These are phyloP conservation scores for Rhizopogon salebrosus DNA, from an alignment of 768 basidiomycete genomes.

Conservation along the genomic window DNA sequence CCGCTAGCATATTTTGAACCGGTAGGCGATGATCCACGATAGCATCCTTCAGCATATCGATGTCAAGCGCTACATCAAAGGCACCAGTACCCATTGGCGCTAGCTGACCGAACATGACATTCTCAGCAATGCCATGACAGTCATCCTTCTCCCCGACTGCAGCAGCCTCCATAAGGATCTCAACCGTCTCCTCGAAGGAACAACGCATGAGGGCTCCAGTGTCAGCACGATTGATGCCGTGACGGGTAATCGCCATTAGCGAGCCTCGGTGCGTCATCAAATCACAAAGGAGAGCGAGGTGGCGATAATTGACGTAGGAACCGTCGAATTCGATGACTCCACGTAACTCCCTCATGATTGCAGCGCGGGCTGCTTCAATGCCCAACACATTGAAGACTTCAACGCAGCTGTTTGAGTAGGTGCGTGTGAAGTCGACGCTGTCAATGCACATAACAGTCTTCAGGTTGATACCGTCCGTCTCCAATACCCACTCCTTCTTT, in stretches of 20 bases:
- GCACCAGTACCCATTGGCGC: conserved; percentile 99
- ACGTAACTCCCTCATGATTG: conserved; percentile 90
- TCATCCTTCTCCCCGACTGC: conserved; percentile 98
- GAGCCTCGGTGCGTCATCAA: conserved; percentile 95
- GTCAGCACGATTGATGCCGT: conserved; percentile 98
- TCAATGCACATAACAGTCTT: conserved; percentile 94
- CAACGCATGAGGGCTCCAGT: conserved; percentile 99
- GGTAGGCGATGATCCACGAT: conserved; percentile 94
- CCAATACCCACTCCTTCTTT: conserved; percentile 87
- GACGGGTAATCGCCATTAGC: conserved; percentile 98
- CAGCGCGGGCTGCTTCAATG: conserved; percentile 93
- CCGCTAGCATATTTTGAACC: conserved; percentile 72
- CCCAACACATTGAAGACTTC: conserved; percentile 94
- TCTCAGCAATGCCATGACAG: conserved; percentile 98
- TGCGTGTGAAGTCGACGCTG: conserved; percentile 89
- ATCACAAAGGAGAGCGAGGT: conserved; percentile 94
- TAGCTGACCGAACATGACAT: conserved; percentile 98
- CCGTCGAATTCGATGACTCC: conserved; percentile 98
- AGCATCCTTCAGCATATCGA: conserved; percentile 97
- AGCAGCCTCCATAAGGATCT: conserved; percentile 98
- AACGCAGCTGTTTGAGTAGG: conserved; percentile 95
- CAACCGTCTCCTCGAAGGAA: conserved; percentile 99
- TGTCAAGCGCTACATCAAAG: conserved; percentile 93
- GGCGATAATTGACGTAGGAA: conserved; percentile 98
- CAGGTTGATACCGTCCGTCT: conserved; percentile 95